Conservation (phyloP, 2,329 filamentous ascomycete species). For the Cladophialophora exuberans region DNA sequence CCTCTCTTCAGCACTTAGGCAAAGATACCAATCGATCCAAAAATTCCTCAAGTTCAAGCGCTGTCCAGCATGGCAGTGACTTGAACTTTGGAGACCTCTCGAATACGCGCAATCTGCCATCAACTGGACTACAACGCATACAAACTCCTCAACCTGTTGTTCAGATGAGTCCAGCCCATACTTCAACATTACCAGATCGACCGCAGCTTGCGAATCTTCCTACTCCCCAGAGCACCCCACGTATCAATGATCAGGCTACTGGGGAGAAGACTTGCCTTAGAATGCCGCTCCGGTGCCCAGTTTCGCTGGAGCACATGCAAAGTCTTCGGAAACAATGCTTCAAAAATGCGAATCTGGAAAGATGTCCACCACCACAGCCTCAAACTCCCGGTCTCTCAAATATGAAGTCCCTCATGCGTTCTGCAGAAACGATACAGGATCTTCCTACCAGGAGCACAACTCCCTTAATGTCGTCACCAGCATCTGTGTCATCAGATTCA, state of each 20-base stretch:
- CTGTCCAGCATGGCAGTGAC: slow-evolving; percentile 13
- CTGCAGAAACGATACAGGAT: slow-evolving; percentile 27
- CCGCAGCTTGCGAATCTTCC: slow-evolving; percentile 60
- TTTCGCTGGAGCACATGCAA: slow-evolving; percentile 61
- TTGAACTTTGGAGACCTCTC: slow-evolving; percentile 27
- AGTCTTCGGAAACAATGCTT: slow-evolving; percentile 59
- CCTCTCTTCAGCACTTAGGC: neutral
- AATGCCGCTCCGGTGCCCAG: slow-evolving; percentile 60
- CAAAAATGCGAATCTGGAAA: slow-evolving; percentile 60
- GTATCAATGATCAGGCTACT: slow-evolving; percentile 36
- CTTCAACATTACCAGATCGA: slow-evolving; percentile 55
- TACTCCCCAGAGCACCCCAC: slow-evolving; percentile 66
- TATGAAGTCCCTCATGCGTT: slow-evolving; percentile 24
- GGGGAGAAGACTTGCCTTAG: slow-evolving; percentile 52
- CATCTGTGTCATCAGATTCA: slow-evolving; percentile 65
- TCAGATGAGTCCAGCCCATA: slow-evolving; percentile 21
- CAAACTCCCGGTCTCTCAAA: slow-evolving; percentile 15
- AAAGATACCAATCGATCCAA: slow-evolving; percentile 5
- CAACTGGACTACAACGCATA: neutral
- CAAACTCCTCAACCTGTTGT: slow-evolving; percentile 18
- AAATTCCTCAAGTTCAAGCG: slow-evolving; percentile 9
- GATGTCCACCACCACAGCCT: slow-evolving; percentile 45
- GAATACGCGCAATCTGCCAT: slow-evolving; percentile 11
- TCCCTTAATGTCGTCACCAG: slow-evolving; percentile 53
- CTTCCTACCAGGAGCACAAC: slow-evolving; percentile 19